Evolutionary conservation across 495 filamentous ascomycete genomes (phyloP), one percentile per base, ranked within the genome.

Genomic region (Penicillium flavigenum): DNA sequence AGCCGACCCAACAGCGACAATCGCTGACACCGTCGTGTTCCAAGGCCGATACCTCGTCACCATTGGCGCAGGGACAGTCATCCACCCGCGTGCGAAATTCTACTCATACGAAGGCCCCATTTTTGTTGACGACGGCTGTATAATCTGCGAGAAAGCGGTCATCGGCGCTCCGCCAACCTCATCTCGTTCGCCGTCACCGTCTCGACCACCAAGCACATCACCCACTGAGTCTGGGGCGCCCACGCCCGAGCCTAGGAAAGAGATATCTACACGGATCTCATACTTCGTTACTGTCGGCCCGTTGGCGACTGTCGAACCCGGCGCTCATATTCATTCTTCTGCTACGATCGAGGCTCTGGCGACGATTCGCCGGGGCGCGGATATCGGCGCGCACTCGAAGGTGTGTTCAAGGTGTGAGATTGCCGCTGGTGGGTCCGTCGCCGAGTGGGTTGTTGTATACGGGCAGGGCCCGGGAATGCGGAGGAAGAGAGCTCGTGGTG

Each of bases 41-140:
- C 83, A 83, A 6, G 92, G 92, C 24, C 84, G 80, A 4, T 78
- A 91, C 72, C 79, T 80, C 16, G 88, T 96, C 55, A 83, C 79
- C 42, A 83, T 96, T 62, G 83, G 83, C 57, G 73, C 82, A 34
- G 83, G 88, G 66, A 85, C 83, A 16, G 82, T 96, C n/a, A 76
- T 96, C 54, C 92, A 96, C 72, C 92, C 92, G 2, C 88, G 90
- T 55, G 81, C 84, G 0, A 80, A 81, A 48, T 76, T 96, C 62
- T 84, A 87, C 63, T 84, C 88, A 1, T 76, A 79, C 39, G 75
- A 81, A 45, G 92, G 88, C 0, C 83, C 87, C 20, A 81, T 96
- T 32, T 82, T 77, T 9, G 82, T 96, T 46, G 89, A 88, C 0
- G 82, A 85, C 11, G 78, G 83, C 38, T 90, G 88, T 69, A 86